Evolutionary conservation across 2,329 filamentous ascomycete genomes (phyloP).

Genomic region (Aureobasidium sp.): DNA sequence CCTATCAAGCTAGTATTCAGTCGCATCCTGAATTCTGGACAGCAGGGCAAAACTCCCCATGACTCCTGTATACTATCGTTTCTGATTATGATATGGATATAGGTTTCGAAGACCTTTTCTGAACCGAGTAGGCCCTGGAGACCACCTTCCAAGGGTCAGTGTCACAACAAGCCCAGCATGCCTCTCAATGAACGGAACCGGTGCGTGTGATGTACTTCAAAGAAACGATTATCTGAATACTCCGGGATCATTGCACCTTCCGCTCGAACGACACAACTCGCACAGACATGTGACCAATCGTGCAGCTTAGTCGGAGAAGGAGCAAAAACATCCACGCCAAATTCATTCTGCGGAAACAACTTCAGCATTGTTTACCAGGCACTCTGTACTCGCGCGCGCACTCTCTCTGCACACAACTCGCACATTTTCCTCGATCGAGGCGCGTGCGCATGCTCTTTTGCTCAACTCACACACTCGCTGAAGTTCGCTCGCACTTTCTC

Average conservation of each 20-base stretch:
- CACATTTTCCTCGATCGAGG: background rate
- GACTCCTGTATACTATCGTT: background rate
- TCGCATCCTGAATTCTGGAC: background rate
- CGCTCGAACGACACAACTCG: background rate
- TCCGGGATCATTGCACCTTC: background rate
- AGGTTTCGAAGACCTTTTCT: background rate
- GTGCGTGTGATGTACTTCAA: background rate
- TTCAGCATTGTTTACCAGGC: background rate
- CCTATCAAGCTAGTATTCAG: background rate
- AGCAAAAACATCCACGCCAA: background rate
- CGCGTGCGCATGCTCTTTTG: background rate
- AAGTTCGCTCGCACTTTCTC: background rate
- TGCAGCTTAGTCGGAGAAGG: background rate
- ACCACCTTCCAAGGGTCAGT: background rate
- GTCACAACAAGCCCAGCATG: background rate
- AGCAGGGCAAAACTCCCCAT: background rate
- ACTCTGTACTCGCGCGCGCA: background rate
- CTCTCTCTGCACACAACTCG: background rate
- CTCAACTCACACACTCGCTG: background rate
- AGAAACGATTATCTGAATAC: background rate
- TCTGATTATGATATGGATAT: background rate
- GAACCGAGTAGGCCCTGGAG: background rate
- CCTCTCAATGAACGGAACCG: background rate
- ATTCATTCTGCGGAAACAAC: background rate
- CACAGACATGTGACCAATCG: background rate